Evolutionary conservation across 805 yeast genomes (phyloP), one percentile per base, ranked within the genome.

Genomic region (Lipomyces starkeyi): DNA sequence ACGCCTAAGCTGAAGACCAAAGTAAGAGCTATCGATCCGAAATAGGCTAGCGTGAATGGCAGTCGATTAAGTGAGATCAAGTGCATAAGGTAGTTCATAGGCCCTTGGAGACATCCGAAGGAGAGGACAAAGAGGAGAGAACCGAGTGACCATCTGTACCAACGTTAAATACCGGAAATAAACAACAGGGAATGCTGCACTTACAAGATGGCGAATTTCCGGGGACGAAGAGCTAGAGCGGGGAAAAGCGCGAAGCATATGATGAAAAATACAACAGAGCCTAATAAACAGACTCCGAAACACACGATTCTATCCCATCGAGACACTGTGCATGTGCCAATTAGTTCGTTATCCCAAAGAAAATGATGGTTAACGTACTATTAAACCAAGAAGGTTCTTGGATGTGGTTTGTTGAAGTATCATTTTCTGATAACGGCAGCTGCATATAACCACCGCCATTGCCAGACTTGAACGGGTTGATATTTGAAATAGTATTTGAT

Each of bases 21-120:
- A 0, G 99, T 95, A 64, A 88, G 79, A 20, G 90, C 73, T 65
- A 94, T 91, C 57, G 94, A 86, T n/a, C 88, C 86, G 73, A 94
- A 90, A 78, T 92, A 94, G 53, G 92, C 87, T 11, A 84, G 72
- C 0, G 97, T 88, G 78, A 95, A 94, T 57, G 93, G 88, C 58
- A 94, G 81, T 73, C 99, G 84, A 61, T 87, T 90, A 49, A 85
- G 84, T 2, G 97, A 88, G 4, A 90, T 78, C 70, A 95, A 83
- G 77, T 94, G 98, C 59, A 82, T 81, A 55, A 87, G 70, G 77
- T 92, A 95, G 47, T 88, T 88, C n/a, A 87, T 83, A 0, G 98
- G 98, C 0, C 99, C 99, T 81, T 93, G 97, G 27, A 94, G 80
- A 22, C 92, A 86, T 1, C 97, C 98, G 80, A 95, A 95, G 47